Evolutionary conservation across 2,329 filamentous ascomycete genomes (phyloP), one percentile per base, ranked within the genome.

Genomic region (Aspergillus amoenus): DNA sequence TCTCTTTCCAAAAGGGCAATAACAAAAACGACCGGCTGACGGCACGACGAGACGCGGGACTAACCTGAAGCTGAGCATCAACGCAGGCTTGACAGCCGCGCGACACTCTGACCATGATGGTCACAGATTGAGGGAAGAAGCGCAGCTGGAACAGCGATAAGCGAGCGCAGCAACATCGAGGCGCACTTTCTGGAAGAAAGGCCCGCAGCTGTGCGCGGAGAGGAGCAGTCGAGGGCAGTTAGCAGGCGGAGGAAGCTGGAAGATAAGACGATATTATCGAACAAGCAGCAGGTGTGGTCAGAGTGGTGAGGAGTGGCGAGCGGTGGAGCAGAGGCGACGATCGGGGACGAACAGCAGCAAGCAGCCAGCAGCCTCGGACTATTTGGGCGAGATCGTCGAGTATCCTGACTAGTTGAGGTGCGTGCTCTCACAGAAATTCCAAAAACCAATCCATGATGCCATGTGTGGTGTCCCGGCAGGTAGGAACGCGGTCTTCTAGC

Each of bases 41-140:
- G 13, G 3, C 3, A 37, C 5, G 34, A 37, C 6, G 34, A 15
- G 13, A n/a, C n/a, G 18, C 24, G 57, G 45, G 34, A 57, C 61
- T 37, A n/a, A 63, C 61, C 61, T 61, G 59, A 55, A 59, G 30
- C 37, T 56, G 49, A 44, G 57, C 61, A 17, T 61, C 45, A 48
- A 49, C 46, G 43, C 59, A 60, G 41, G 51, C 34, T 56, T 65
- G 62, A 64, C 70, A 74, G 57, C 69, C 70, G 48, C 68, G 64
- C 45, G 70, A 69, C 58, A 68, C 66, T 51, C 67, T 64, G 51
- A 68, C 68, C 72, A 74, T 73, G 45, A 55, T 66, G 59, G 58
- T 62, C 55, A 60, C 52, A 40, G 30, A 59, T 52, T 56, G 45
- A 55, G 58, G 24, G 24, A 45, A 37, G 54, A 24, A 49, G 54